A percentile compares a stretch with the other conserved stretches of the same genome.
phyloP scores from a whole-genome alignment of 306 rosid species.

The Cicer arietinum region DNA sequence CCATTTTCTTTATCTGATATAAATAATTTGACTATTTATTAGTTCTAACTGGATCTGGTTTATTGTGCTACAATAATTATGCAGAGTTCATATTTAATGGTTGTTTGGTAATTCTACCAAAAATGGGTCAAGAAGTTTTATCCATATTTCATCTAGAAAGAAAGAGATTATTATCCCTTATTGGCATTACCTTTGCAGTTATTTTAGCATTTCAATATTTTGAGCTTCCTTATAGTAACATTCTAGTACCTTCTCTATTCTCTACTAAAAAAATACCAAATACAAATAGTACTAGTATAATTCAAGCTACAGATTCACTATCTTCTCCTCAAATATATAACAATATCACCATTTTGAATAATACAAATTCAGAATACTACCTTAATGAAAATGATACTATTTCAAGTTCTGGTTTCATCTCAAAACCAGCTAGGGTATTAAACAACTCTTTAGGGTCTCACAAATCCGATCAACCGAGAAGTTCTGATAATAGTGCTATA shows the following conservation, averaged over 20 bases:
- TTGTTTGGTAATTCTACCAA: slow-evolving; percentile 38
- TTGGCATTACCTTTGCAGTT: slow-evolving; percentile 57
- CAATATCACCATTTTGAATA: slow-evolving; percentile 32
- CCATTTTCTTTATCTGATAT: too few species aligned
- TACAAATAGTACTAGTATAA: slow-evolving; percentile 26
- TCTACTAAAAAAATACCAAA: not conserved
- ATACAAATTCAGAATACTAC: slow-evolving; percentile 46
- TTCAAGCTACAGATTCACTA: slow-evolving; percentile 42
- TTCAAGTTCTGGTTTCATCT: too few species aligned
- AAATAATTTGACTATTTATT: too few species aligned
- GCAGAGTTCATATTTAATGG: slow-evolving; percentile 53
- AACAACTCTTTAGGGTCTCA: too few species aligned
- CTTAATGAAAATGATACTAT: slow-evolving; percentile 16
- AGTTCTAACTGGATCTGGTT: slow-evolving; percentile 44
- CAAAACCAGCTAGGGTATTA: too few species aligned
- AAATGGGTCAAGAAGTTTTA: slow-evolving; percentile 63
- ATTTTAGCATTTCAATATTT: slow-evolving; percentile 60
- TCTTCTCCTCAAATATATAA: slow-evolving; percentile 38
- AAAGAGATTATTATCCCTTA: slow-evolving; percentile 63
- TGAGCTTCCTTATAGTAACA: slow-evolving; percentile 56
- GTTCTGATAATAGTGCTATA: slow-evolving; percentile 34
- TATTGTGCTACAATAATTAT: slow-evolving; percentile 33
- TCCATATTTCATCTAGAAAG: slow-evolving; percentile 53
- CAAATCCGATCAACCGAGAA: too few species aligned
- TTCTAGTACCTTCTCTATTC: slow-evolving; percentile 21